Base-by-base conservation (phyloP, 352 stramenopile genomes). In the Phytophthora quininea region DNA sequence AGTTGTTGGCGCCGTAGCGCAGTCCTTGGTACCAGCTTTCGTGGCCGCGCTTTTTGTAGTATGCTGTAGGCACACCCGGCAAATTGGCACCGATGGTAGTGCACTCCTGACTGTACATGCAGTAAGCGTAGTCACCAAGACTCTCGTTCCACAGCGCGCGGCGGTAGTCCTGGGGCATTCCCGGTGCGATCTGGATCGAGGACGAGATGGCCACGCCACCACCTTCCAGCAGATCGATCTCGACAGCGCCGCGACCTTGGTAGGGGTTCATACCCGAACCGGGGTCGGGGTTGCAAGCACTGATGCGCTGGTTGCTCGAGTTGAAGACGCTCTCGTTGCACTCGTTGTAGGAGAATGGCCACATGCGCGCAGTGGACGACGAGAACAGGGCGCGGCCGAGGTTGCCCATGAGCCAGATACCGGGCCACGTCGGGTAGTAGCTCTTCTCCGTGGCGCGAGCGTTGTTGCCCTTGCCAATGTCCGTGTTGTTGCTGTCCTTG, bases 191-290 rank as follows among this genome's bases (percentile, higher is more conserved):
- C 68, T 91, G 84, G 45, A 93, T 89, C 3, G 84, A 93, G 11
- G 82, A 91, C 42, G 82, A 91, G 56, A 91, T 89, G 1, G 73
- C 84, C 6, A 77, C 59, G 2, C 82, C 84, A 15, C 82, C 82
- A 30, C 82, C 92, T 86, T 99, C 96, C 27, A 99, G 74, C 15
- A 99, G 78, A 80, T 99, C 96, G 70, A 99, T 98, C 73, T 99
- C 96, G 0, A 96, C 95, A 35, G 95, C 92, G 49, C 96, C 96
- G 14, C 96, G 85, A 19, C 96, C 96, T 31, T 89, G 71, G 49
- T 89, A 84, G 3, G 89, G 78, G 79, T 98, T 89, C 71, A 99
- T 67, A 0, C 95, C 95, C 71, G 89, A 97, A 45, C 98, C 96
- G 58, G 97, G 95, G 50, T 90, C 79, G 7, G 71, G 58, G 67